Evolutionary conservation across 805 yeast species (phyloP).

Genomic region (Wickerhamiella galacta): DNA sequence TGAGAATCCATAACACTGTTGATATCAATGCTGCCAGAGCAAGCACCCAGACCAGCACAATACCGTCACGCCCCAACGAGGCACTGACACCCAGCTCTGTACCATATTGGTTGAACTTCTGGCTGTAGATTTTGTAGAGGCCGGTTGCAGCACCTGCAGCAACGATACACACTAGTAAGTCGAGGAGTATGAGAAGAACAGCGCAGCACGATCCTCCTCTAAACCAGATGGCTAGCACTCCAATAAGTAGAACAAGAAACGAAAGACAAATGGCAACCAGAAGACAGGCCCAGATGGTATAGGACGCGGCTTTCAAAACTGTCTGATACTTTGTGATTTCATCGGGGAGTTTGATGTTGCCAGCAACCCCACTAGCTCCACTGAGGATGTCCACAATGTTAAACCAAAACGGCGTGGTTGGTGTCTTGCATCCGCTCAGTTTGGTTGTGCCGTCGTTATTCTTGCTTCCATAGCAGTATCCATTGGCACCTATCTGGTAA

Average conservation of each 20-base stretch:
- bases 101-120: constrained; percentile 33
- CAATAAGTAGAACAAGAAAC: constrained; percentile 24
- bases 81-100: constrained; percentile 39
- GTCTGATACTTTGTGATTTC: constrained; percentile 31
- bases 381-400: constrained; percentile 30
- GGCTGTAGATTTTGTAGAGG: constrained; percentile 32
- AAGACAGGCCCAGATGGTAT: constrained; percentile 43
- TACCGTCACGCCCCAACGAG: constrained; percentile 31
- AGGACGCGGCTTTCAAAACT: constrained; percentile 31
- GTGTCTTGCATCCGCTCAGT: constrained; percentile 35
- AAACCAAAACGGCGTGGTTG: constrained; percentile 39
- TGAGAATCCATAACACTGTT: constrained; percentile 26
- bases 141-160: constrained; percentile 43
- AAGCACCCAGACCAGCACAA: constrained; percentile 51
- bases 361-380: constrained; percentile 11
- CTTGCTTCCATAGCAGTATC: constrained; percentile 37
- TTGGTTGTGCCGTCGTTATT: constrained; percentile 15
- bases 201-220: constrained; percentile 31
- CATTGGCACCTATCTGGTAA: constrained; percentile 45
- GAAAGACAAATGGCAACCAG: constrained; percentile 31
- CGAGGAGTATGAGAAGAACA: constrained; percentile 22
- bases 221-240: constrained; percentile 31
- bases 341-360: constrained; percentile 35
- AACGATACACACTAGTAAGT: constrained; percentile 17
- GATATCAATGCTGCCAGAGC: constrained; percentile 32